A percentile compares a stretch with the other conserved stretches of the same genome.
Conservation (phyloP, 495 filamentous ascomycete genomes). For the Stereocaulon alpinum region DNA sequence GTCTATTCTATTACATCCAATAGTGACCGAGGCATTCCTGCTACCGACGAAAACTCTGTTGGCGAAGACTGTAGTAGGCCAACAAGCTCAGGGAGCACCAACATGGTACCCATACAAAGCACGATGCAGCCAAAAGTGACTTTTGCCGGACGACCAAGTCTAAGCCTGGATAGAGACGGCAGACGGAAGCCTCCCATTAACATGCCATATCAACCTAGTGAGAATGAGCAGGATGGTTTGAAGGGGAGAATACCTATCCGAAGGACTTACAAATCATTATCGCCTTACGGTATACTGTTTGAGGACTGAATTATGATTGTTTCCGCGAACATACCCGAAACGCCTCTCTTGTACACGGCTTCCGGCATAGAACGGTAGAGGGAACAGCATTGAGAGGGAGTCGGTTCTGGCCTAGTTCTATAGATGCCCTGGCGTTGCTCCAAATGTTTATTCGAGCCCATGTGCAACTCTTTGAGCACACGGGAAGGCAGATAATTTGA, state of each 20-base stretch:
- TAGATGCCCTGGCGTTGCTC: neutral
- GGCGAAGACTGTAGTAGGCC: conserved; percentile 8
- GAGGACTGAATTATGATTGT: conserved; percentile 6
- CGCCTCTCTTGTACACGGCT: neutral
- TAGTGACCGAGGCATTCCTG: conserved; percentile 9
- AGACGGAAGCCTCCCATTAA: conserved; percentile 7
- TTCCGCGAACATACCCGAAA: conserved; percentile 3
- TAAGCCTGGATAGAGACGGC: neutral
- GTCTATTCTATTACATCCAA: conserved; percentile 15
- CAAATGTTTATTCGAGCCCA: neutral
- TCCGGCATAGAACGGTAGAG: neutral
- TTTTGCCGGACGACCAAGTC: conserved; percentile 9
- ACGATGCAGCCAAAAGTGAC: conserved; percentile 17
- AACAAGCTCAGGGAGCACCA: conserved; percentile 6
- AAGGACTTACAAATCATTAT: conserved; percentile 19
- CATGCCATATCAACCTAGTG: conserved; percentile 5
- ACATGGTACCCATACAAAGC: neutral
- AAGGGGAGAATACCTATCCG: conserved; percentile 1
- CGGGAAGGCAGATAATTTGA: too few species aligned
- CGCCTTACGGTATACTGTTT: conserved; percentile 20
- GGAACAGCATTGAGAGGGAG: neutral
- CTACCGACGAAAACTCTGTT: conserved; percentile 2
- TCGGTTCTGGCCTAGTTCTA: neutral
- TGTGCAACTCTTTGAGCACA: too few species aligned
- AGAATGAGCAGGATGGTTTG: neutral